These are phyloP conservation scores for Urochloa ruziziensis DNA, from an alignment of 176 grass and related monocot genomes.

Conservation along the genomic window DNA sequence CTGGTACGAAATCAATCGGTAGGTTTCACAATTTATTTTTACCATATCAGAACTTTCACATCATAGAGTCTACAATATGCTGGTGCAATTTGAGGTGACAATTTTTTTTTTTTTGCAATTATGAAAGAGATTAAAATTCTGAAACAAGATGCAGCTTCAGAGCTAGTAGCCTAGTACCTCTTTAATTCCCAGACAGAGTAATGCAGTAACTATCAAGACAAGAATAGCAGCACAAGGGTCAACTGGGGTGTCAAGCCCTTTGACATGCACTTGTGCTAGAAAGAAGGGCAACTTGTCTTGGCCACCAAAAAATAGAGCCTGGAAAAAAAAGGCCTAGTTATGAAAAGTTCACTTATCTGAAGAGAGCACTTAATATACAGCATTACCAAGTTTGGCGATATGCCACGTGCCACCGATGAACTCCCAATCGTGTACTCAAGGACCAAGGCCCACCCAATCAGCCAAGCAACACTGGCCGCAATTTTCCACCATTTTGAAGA, in stretches of 20 bases:
- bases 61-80: neutral
- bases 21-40: neutral
- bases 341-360: neutral
- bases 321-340: neutral
- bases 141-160: neutral
- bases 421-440: slow-evolving; percentile 90
- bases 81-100: neutral
- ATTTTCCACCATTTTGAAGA: slow-evolving; percentile 36
- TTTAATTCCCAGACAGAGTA: slow-evolving; percentile 85
- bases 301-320: slow-evolving; percentile 92
- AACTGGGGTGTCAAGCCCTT: slow-evolving; percentile 57
- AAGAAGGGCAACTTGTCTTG: slow-evolving; percentile 73
- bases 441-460: slow-evolving; percentile 93
- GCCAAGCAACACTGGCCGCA: slow-evolving; percentile 70
- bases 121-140: neutral
- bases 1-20: neutral
- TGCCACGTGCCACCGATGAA: slow-evolving; percentile 85
- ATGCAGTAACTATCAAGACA: slow-evolving; percentile 71
- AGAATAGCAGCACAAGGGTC: slow-evolving; percentile 98
- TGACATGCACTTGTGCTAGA: slow-evolving; percentile 59
- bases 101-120: neutral
- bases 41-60: neutral
- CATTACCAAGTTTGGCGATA: slow-evolving; percentile 87
- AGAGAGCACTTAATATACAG: slow-evolving; percentile 1
- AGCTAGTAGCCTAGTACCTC: slow-evolving; percentile 68